A percentile compares a stretch with the other conserved stretches of the same genome.
Conservation (phyloP, 2,329 filamentous ascomycete species). For the Exophiala bonariae region DNA sequence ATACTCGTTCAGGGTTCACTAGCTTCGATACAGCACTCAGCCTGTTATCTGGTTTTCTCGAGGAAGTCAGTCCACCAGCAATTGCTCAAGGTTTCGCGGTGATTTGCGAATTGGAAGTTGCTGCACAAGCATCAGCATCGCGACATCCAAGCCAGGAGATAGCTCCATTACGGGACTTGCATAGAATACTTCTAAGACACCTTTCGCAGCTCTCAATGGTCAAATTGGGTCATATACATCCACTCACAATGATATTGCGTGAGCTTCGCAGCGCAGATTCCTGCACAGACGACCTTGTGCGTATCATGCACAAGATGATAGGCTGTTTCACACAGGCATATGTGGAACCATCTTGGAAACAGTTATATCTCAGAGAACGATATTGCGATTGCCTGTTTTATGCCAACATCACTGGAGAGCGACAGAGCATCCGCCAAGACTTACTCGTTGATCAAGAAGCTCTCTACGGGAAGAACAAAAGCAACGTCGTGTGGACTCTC, state of each 20-base stretch:
- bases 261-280: not conserved
- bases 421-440: not conserved
- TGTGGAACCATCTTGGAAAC: constrained; percentile 8
- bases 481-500: constrained; percentile 17
- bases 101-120: no score
- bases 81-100: no score
- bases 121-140: no score
- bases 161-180: not conserved
- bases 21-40: no score
- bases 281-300: constrained; percentile 5
- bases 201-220: not conserved
- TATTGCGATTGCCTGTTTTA: constrained; percentile 15
- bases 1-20: no score
- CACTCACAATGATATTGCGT: not conserved
- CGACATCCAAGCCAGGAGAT: no score
- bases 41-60: no score
- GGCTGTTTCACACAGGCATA: not conserved
- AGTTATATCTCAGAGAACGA: constrained; percentile 13
- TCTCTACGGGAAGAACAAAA: constrained; percentile 4
- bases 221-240: not conserved
- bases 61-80: no score
- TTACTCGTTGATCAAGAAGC: constrained; percentile 11
- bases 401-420: constrained; percentile 1
- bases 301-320: not conserved
- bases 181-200: not conserved